Evolutionary conservation across 2,329 filamentous ascomycete genomes (phyloP).

Genomic region (Lasiodiplodia theobromae): DNA sequence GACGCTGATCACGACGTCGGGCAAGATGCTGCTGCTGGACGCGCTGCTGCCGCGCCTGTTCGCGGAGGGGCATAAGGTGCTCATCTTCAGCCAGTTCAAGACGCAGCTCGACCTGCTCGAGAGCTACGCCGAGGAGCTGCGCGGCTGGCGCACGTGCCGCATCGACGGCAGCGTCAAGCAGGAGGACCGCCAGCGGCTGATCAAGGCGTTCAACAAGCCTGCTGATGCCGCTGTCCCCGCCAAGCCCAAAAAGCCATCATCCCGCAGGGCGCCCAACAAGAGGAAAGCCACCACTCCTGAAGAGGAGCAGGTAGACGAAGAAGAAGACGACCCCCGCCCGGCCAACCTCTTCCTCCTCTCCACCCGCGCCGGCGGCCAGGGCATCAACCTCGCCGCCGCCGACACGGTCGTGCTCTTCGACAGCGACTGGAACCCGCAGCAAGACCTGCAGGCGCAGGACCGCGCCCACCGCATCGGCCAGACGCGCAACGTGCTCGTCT

Average conservation of each 20-base stretch:
- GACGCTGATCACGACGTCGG: slow-evolving; percentile 82
- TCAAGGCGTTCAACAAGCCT: slow-evolving; percentile 57
- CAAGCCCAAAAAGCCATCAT: neutral
- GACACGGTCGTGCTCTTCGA: slow-evolving; percentile 95
- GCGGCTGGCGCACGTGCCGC: slow-evolving; percentile 81
- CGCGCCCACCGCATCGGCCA: slow-evolving; percentile 95
- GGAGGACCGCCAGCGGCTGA: slow-evolving; percentile 57
- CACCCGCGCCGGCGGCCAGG: slow-evolving; percentile 90
- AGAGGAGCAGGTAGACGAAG: too few relatives aligned
- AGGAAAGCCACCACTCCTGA: neutral
- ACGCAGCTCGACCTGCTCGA: slow-evolving; percentile 91
- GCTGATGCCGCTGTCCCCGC: slow-evolving; percentile 33
- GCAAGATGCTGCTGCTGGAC: slow-evolving; percentile 95
- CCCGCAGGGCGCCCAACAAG: neutral
- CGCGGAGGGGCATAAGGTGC: slow-evolving; percentile 78
- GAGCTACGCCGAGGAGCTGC: slow-evolving; percentile 81
- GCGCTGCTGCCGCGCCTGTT: slow-evolving; percentile 81
- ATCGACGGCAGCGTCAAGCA: slow-evolving; percentile 91
- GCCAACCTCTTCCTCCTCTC: slow-evolving; percentile 85
- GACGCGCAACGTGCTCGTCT: slow-evolving; percentile 88
- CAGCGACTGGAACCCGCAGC: slow-evolving; percentile 92
- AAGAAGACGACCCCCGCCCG: slow-evolving; percentile 47
- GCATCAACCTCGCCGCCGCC: slow-evolving; percentile 90
- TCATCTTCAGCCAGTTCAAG: slow-evolving; percentile 97
- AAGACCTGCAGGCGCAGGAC: slow-evolving; percentile 95